A percentile compares a stretch with the other conserved stretches of the same genome.
These are phyloP conservation scores for Pseudogymnoascus sp. DNA, from an alignment of 2,329 filamentous ascomycete species.

Conservation along the genomic window DNA sequence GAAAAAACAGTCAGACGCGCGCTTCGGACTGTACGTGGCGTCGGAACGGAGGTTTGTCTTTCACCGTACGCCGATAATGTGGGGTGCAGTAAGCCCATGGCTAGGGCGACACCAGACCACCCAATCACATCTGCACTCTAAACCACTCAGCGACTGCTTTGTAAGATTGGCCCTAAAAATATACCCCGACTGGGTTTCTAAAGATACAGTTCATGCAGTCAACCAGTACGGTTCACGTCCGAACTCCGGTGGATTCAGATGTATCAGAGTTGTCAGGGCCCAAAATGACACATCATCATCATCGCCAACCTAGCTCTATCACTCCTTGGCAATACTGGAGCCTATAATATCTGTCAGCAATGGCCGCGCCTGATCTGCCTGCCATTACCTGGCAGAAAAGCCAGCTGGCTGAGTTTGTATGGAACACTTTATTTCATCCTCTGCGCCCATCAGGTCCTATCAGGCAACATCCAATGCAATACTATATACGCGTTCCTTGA, in stretches of 20 bases:
- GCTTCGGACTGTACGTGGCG: not conserved
- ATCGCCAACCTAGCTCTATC: not conserved
- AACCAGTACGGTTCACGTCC: not conserved
- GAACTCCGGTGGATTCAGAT: not conserved
- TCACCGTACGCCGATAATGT: not conserved
- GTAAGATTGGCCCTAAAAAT: not conserved
- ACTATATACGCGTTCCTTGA: not conserved
- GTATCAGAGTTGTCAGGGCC: not conserved
- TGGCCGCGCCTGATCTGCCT: not conserved
- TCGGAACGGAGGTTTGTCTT: not conserved
- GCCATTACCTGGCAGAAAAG: not conserved
- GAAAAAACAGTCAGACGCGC: slow-evolving; percentile 1
- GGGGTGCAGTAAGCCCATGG: not conserved
- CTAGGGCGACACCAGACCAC: not conserved
- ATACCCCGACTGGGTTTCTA: not conserved
- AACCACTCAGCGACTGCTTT: not conserved
- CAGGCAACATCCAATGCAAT: not conserved
- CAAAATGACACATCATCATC: not conserved
- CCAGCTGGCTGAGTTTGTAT: not conserved
- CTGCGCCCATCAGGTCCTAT: not conserved
- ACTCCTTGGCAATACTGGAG: not conserved
- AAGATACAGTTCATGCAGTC: not conserved
- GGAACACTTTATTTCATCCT: not conserved
- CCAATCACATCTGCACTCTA: not conserved
- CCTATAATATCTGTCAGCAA: not conserved